Conservation (phyloP, 352 stramenopile genomes). For the Blastocystis hominis region DNA sequence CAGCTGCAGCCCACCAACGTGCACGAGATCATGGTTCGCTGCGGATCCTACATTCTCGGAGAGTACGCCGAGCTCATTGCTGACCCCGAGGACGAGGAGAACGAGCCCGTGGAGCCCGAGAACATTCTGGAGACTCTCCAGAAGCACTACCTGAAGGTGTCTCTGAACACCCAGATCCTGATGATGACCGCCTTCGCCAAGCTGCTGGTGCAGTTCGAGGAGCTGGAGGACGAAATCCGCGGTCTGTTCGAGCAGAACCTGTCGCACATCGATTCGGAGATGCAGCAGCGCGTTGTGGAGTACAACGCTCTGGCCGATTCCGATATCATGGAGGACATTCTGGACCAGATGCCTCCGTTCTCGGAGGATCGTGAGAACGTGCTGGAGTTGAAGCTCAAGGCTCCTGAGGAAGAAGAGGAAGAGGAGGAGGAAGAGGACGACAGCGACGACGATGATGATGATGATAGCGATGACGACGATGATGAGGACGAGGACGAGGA, state of each 20-base stretch:
- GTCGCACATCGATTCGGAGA: constrained; percentile 85
- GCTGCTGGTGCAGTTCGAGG: constrained; percentile 77
- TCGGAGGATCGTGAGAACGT: constrained; percentile 78
- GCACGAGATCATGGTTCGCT: constrained; percentile 84
- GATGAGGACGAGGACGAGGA: constrained; percentile 52
- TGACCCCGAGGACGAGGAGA: constrained; percentile 62
- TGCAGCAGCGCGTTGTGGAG: constrained; percentile 90
- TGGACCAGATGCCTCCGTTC: constrained; percentile 93
- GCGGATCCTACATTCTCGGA: constrained; percentile 86
- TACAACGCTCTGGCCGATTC: constrained; percentile 76
- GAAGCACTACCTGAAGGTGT: constrained; percentile 81
- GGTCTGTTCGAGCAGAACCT: constrained; percentile 81
- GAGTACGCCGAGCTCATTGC: constrained; percentile 91
- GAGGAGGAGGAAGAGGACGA: constrained; percentile 65
- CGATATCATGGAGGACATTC: constrained; percentile 80
- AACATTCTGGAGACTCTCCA: constrained; percentile 78
- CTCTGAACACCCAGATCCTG: constrained; percentile 76
- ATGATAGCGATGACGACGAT: constrained; percentile 40
- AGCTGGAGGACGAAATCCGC: constrained; percentile 61
- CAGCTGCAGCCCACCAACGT: constrained; percentile 80
- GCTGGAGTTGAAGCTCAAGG: constrained; percentile 70
- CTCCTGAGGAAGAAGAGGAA: constrained; percentile 66
- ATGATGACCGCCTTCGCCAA: constrained; percentile 91
- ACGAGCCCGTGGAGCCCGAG: constrained; percentile 41
- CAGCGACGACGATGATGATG: constrained; percentile 63